These are phyloP conservation scores for Fusarium sulawesiense DNA, from an alignment of 2,329 filamentous ascomycete species.

Conservation along the genomic window DNA sequence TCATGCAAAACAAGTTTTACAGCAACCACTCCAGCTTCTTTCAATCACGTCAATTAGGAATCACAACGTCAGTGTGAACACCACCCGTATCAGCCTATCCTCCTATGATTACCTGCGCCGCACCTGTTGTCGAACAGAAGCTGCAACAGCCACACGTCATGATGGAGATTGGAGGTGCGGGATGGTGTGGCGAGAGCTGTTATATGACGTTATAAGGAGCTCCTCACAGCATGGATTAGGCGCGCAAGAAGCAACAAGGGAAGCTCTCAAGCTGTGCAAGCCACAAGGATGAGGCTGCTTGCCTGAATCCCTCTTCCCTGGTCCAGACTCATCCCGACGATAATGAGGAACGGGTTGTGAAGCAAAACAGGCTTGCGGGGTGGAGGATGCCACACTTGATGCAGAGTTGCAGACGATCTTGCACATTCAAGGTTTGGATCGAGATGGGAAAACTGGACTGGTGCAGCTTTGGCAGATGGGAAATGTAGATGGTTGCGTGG, in stretches of 20 bases:
- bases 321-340: constrained; percentile 6
- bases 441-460: constrained; percentile 35
- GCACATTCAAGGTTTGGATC: constrained; percentile 31
- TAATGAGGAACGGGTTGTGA: constrained; percentile 7
- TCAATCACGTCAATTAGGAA: constrained; percentile 36
- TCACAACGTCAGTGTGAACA: constrained; percentile 44
- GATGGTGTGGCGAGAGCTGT: constrained; percentile 41
- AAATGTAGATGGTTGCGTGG: constrained; percentile 17
- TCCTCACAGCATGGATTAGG: constrained; percentile 25
- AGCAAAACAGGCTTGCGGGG: constrained; percentile 40
- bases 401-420: constrained; percentile 27
- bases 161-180: constrained; percentile 33
- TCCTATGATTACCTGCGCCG: constrained; percentile 34
- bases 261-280: constrained; percentile 23
- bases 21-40: constrained; percentile 13
- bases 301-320: constrained; percentile 1
- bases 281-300: constrained; percentile 28
- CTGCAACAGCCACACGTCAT: constrained; percentile 46
- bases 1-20: constrained; percentile 45
- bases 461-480: constrained; percentile 6
- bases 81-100: constrained; percentile 25
- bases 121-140: constrained; percentile 31
- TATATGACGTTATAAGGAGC: constrained; percentile 42
- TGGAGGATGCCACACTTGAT: constrained; percentile 31
- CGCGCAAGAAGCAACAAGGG: background rate